Evolutionary conservation across 106 monocot genomes (phyloP), one percentile per base, ranked within the genome.

Genomic region (Platanthera guangdongensis): DNA sequence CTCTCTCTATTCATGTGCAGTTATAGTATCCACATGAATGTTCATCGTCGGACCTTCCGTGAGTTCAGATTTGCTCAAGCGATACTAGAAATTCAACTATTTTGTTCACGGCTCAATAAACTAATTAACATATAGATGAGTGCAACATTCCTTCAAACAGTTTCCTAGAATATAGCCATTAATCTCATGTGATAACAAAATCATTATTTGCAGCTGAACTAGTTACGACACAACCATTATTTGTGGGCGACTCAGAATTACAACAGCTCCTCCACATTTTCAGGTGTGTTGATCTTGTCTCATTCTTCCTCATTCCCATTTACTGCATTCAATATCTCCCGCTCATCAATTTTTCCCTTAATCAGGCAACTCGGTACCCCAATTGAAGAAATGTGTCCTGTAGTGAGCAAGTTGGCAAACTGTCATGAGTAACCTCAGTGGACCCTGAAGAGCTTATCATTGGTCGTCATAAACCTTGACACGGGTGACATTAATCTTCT

Each of bases 401-500:
- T 90, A 49, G 86, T 94, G 3, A 84, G 87, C 81, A 99, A 92
- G 75, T 69, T 99, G 55, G 45, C 94, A 19, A 90, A 92, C 59
- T 99, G 94, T 92, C 99, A 94, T 65, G 94, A 94, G 68, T 94
- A 85, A 75, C 99, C 99, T 21, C 92, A 88, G 64, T 99, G 99
- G 99, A 90, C 25, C 9, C 82, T 90, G 0, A 83, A 81, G 76
- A 79, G 63, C 59, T 71, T 94, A 3, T 81, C 90, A 19, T 77
- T 84, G 10, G 75, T 72, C 52, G 86, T 94, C 68, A 90, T 87
- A 30, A 76, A 69, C 13, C 79, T 99, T 8, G 99, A 92, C 57
- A 60, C 86, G 19, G 55, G 84, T 25, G 99, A 92, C 1, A 0
- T 90, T 0, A 92, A 94, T 81, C 77, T 99, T 28, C 99, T 94